These are phyloP conservation scores for Lepidopterella palustris DNA, from an alignment of 495 filamentous ascomycete genomes.

Conservation along the genomic window DNA sequence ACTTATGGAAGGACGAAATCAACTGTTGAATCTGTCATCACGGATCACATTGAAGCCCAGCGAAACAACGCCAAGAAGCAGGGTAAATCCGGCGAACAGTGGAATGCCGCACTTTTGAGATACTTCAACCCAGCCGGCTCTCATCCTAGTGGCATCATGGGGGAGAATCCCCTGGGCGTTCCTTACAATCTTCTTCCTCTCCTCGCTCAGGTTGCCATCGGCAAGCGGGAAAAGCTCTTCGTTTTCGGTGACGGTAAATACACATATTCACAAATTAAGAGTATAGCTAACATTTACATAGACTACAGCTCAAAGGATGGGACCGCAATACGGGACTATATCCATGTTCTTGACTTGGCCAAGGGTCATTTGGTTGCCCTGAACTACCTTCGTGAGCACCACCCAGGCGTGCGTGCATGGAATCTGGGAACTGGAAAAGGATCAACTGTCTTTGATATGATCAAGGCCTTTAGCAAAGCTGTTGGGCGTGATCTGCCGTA, in stretches of 20 bases:
- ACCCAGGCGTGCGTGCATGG: conserved; percentile 93
- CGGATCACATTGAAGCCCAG: conserved; percentile 81
- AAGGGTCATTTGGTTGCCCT: conserved; percentile 85
- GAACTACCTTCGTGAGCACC: conserved; percentile 80
- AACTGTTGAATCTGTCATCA: conserved; percentile 83
- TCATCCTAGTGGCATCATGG: conserved; percentile 96
- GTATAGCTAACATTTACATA: conserved; percentile 34
- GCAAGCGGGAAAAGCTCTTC: conserved; percentile 86
- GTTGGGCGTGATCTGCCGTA: conserved; percentile 83
- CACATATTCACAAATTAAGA: background rate
- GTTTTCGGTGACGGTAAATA: conserved; percentile 84
- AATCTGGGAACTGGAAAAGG: conserved; percentile 95
- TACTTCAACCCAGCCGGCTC: conserved; percentile 98
- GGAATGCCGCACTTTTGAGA: conserved; percentile 88
- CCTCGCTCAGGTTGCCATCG: conserved; percentile 90
- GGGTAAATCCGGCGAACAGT: conserved; percentile 68
- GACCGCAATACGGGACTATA: conserved; percentile 68
- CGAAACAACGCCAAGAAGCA: conserved; percentile 75
- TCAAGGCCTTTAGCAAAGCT: conserved; percentile 83
- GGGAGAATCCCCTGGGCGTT: conserved; percentile 91
- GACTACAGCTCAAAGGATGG: conserved; percentile 80
- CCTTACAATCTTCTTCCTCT: conserved; percentile 94
- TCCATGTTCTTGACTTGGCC: conserved; percentile 85
- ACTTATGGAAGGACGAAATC: conserved; percentile 95
- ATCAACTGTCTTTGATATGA: conserved; percentile 94